Evolutionary conservation across 805 yeast genomes (phyloP).

Genomic region (Metschnikowia matae): DNA sequence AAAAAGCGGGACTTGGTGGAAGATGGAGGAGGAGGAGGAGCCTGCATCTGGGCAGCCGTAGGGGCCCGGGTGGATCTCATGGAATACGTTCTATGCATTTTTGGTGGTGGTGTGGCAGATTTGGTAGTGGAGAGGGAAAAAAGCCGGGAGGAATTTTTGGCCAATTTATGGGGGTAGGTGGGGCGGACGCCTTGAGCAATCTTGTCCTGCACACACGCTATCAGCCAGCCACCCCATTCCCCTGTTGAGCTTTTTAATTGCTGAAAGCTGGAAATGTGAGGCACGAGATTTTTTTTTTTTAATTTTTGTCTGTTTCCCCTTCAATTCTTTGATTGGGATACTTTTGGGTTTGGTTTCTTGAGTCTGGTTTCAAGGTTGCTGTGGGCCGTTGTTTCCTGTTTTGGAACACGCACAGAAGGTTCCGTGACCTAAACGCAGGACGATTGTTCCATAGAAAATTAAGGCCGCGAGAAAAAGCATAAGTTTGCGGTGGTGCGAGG

Average conservation of each 20-base stretch:
- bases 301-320: too few relatives aligned
- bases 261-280: too few relatives aligned
- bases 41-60: slow-evolving; percentile 90
- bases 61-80: slow-evolving; percentile 95
- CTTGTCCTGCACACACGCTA: slow-evolving; percentile 4
- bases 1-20: slow-evolving; percentile 87
- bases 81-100: slow-evolving; percentile 98
- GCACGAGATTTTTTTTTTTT: too few relatives aligned
- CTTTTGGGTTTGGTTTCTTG: too few relatives aligned
- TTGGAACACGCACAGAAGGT: slow-evolving; percentile 2
- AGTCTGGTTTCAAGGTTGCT: too few relatives aligned
- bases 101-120: neutral
- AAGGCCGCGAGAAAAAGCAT: neutral
- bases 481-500: too few relatives aligned
- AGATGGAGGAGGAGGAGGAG: slow-evolving; percentile 94
- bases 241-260: neutral
- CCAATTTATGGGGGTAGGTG: neutral
- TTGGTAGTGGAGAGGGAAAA: neutral
- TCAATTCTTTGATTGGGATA: too few relatives aligned
- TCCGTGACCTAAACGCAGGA: neutral
- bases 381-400: neutral
- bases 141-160: neutral
- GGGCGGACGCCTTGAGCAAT: slow-evolving; percentile 1
- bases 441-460: neutral
- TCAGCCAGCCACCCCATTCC: slow-evolving; percentile 8